phyloP scores from a whole-genome alignment of 768 basidiomycete genomes.

The Rhizopogon roseolus region DNA sequence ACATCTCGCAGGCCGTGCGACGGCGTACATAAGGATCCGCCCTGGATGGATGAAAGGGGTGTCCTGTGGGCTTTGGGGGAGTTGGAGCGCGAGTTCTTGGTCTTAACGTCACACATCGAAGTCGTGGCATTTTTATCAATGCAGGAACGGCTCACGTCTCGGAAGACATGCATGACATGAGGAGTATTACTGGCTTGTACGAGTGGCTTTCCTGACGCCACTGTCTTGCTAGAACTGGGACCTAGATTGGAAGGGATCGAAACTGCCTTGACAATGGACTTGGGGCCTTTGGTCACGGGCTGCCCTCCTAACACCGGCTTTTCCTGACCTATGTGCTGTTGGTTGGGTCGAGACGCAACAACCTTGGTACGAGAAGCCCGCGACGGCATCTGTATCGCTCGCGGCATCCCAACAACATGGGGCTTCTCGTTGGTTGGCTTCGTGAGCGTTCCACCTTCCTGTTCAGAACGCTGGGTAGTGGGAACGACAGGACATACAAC shows the following conservation, averaged over 20 bases:
- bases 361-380: neutral
- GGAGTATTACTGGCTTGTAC: too few relatives aligned
- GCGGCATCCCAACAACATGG: conserved; percentile 3
- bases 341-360: neutral
- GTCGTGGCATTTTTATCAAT: too few relatives aligned
- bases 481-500: neutral
- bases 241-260: neutral
- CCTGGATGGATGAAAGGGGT: too few relatives aligned
- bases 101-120: too few relatives aligned
- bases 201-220: too few relatives aligned
- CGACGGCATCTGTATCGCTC: neutral
- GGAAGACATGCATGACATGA: too few relatives aligned
- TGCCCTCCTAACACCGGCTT: conserved; percentile 2
- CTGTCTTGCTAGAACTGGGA: too few relatives aligned
- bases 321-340: neutral
- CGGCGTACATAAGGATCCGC: too few relatives aligned
- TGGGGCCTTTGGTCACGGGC: neutral
- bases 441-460: neutral
- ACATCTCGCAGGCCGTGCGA: too few relatives aligned
- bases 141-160: too few relatives aligned
- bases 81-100: too few relatives aligned
- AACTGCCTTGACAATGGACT: neutral
- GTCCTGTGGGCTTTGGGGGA: too few relatives aligned
- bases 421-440: neutral
- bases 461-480: conserved; percentile 1